phyloP scores from a whole-genome alignment of 1,284 basidiomycete species.

The Cystobasidiaceae sp. region DNA sequence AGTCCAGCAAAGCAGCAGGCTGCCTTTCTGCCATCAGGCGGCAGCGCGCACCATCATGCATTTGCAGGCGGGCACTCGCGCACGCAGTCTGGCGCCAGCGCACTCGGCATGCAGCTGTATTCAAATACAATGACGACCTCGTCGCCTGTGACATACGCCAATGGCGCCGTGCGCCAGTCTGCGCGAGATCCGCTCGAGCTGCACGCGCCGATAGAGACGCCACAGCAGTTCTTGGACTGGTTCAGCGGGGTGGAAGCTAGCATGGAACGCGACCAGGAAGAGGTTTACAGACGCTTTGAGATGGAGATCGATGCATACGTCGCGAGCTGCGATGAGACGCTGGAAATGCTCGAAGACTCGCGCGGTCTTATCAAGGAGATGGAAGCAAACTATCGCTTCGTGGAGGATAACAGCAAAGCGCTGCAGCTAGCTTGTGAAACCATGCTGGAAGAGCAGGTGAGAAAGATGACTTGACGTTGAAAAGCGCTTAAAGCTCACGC shows the following conservation, averaged over 20 bases:
- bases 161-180: conserved; percentile 32
- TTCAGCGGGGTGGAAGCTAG: conserved; percentile 73
- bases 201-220: conserved; percentile 68
- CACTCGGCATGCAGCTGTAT: conserved; percentile 4
- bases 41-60: conserved; percentile 17
- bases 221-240: conserved; percentile 93
- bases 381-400: conserved; percentile 72
- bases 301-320: conserved; percentile 66
- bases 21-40: neutral
- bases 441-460: conserved; percentile 75
- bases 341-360: conserved; percentile 64
- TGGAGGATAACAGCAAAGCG: conserved; percentile 79
- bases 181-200: conserved; percentile 57
- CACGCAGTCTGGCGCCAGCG: conserved; percentile 9
- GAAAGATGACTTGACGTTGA: conserved; percentile 35
- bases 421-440: conserved; percentile 84
- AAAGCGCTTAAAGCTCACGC: too few species aligned
- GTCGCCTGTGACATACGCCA: conserved; percentile 21
- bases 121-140: neutral
- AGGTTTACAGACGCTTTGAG: conserved; percentile 77
- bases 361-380: conserved; percentile 70
- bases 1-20: neutral
- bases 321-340: conserved; percentile 64
- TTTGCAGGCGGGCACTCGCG: neutral
- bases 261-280: conserved; percentile 83